Base-by-base conservation (phyloP, 2,329 filamentous ascomycete species). In the Cladophialophora yegresii region DNA sequence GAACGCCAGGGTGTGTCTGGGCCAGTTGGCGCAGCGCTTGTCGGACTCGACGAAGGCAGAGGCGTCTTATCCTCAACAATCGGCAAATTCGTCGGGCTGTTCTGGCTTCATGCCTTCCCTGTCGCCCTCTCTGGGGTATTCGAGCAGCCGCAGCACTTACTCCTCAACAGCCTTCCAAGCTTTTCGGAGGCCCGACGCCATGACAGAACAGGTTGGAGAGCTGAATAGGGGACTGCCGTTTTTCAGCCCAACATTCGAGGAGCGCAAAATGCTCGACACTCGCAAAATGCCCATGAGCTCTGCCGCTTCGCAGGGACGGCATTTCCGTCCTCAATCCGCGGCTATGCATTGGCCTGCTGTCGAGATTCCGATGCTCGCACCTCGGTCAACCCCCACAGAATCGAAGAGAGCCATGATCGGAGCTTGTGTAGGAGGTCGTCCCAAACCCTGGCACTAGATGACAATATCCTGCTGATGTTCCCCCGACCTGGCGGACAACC, bases 1-100 rank as follows among this genome's bases (percentile, higher is more conserved):
- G 8, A 71, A 74, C 57, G 74, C 76, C 4, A 66, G 77, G 6
- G 67, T 75, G 10, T 73, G 75, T 47, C 67, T 79, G n/a, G 72
- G 73, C 22, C 71, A 76, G 54, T 63, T 77, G 20, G 74, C 75
- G 36, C 73, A 77, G 62, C 69, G 75, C 20, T 65, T 76, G 20
- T 67, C 71, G 16, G 58, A 64, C n/a, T 53, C 54, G 7, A 53
- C 43, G 13, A 68, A 64, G 55, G 68, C 64, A 22, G 57, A 67
- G 40, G 57, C 66, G n/a, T 58, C 57, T 50, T 64, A 66, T 54
- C 62, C 66, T 23, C 54, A 47, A n/a, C 56, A 22, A 10, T 50
- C 45, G 40, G 13, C 62, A 9, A 62, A 58, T n/a, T 61, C 60
- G 20, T 60, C 64, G 16, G 36, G 16, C 23, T 12, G 33, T 9